Evolutionary conservation across 1,139 yeast species (phyloP), one percentile per base, ranked within the genome.

Genomic region (Sugiyamaella neomexicana): DNA sequence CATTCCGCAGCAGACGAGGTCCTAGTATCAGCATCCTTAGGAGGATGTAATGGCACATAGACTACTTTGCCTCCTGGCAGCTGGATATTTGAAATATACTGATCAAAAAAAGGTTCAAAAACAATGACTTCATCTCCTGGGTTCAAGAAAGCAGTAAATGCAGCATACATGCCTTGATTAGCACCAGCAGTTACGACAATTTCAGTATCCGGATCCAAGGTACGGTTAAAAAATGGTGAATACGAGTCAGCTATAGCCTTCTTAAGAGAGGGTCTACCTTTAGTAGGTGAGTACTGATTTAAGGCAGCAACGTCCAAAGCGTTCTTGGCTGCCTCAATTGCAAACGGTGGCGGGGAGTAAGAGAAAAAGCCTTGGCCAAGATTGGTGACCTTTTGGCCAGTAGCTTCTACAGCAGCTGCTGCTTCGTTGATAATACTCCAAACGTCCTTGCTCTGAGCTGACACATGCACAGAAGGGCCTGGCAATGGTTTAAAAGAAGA

Each of bases 301-400:
- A 81, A 82, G 59, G 83, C 78, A 6, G 97, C 86, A 37, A 75
- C 75, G 46, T 81, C 81, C 53, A 91, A 76, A 0, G 97, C 93
- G 45, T 80, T 77, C 60, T 81, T 79, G n/a, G 93, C 95, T 1
- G 97, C 95, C 13, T 81, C 77, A 58, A 87, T 76, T 12, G 96
- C 97, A 72, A 93, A 93, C 17, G 81, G 81, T 0, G 99, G 99
- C 1, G 98, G 97, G 40, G 90, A 81, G 69, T 91, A 93, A 1
- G 97, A 89, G 76, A 93, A 93, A 72, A 93, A 93, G 1, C 99
- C 99, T 71, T 93, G 99, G 38, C 99, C 99, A 58, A 93, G 79
- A 65, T 93, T 93, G 61, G 85, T 85, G 54, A 91, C 82, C 46
- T 89, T 86, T 61, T 85, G 77, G 15, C 89, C 89, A 31, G 82